These are phyloP conservation scores for Rhytidiadelphus loreus DNA, from an alignment of 225 moss, liverwort and hornwort species.

Conservation along the genomic window DNA sequence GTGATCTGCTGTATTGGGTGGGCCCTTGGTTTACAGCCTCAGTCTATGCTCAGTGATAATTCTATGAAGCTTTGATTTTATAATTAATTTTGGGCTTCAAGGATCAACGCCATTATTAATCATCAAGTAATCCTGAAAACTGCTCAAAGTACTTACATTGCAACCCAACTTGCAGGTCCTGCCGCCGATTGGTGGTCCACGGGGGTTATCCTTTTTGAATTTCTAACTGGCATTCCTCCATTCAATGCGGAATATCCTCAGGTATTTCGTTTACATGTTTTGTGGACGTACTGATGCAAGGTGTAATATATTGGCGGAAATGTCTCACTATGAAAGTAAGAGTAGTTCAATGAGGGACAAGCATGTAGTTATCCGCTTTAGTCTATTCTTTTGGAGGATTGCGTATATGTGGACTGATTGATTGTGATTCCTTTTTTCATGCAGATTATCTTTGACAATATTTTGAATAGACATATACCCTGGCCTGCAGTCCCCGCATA, in stretches of 20 bases:
- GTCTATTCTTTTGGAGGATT: neutral
- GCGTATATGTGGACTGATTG: neutral
- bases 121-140: neutral
- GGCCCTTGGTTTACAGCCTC: neutral
- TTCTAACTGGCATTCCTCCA: conserved; percentile 86
- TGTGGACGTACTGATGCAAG: neutral
- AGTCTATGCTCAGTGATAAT: neutral
- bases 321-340: neutral
- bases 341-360: neutral
- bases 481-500: conserved; percentile 74
- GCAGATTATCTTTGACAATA: conserved; percentile 95
- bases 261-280: conserved; percentile 23
- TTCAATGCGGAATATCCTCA: conserved; percentile 96
- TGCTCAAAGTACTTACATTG: neutral
- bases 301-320: neutral
- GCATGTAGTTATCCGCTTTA: neutral
- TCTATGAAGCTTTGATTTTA: neutral
- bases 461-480: conserved; percentile 82
- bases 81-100: neutral
- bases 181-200: conserved; percentile 99
- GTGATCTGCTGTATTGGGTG: neutral
- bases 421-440: neutral
- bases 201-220: conserved; percentile 89
- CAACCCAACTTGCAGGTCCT: conserved; percentile 39
- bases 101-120: neutral